Percentiles rank a stretch among this genome's conserved stretches.
phyloP scores from a whole-genome alignment of 495 filamentous ascomycete genomes.

The Umbilicaria muhlenbergii region DNA sequence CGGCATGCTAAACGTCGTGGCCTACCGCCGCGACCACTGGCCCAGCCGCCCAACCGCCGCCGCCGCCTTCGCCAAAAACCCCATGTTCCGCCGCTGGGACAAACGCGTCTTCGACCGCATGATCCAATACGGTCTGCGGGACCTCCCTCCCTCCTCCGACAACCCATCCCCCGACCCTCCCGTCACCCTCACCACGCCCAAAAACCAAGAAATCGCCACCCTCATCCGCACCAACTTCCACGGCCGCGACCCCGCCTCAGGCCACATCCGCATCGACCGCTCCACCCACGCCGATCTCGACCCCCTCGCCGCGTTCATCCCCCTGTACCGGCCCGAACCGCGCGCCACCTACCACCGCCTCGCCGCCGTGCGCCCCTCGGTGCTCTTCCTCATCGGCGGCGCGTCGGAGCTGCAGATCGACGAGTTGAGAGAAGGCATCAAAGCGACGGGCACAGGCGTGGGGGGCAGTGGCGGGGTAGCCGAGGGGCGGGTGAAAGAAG shows the following conservation, averaged over 20 bases:
- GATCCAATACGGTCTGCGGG: constrained; percentile 47
- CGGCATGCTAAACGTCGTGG: constrained; percentile 5
- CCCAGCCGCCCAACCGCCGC: constrained; percentile 44
- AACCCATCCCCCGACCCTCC: constrained; percentile 20
- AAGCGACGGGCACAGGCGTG: constrained; percentile 37
- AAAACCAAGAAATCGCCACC: constrained; percentile 42
- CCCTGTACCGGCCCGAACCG: constrained; percentile 64
- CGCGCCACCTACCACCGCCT: constrained; percentile 42
- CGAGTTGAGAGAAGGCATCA: constrained; percentile 16
- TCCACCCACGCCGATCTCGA: constrained; percentile 29
- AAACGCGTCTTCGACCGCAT: constrained; percentile 51
- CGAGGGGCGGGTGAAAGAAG: constrained; percentile 37
- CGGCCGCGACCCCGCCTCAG: constrained; percentile 16
- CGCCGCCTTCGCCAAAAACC: constrained; percentile 38
- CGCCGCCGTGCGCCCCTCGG: constrained; percentile 50
- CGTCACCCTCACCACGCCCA: constrained; percentile 28
- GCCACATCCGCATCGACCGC: constrained; percentile 19
- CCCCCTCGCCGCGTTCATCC: constrained; percentile 23
- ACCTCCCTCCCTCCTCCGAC: constrained; percentile 26
- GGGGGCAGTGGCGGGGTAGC: constrained; percentile 49
- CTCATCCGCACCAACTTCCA: constrained; percentile 36
- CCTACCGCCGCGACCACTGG: constrained; percentile 58
- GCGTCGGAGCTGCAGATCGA: constrained; percentile 33
- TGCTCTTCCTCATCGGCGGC: constrained; percentile 63
- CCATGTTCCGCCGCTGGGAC: constrained; percentile 66